Evolutionary conservation across 257 asterid species (phyloP), one percentile per base, ranked within the genome.

Genomic region (Prunella vulgaris): DNA sequence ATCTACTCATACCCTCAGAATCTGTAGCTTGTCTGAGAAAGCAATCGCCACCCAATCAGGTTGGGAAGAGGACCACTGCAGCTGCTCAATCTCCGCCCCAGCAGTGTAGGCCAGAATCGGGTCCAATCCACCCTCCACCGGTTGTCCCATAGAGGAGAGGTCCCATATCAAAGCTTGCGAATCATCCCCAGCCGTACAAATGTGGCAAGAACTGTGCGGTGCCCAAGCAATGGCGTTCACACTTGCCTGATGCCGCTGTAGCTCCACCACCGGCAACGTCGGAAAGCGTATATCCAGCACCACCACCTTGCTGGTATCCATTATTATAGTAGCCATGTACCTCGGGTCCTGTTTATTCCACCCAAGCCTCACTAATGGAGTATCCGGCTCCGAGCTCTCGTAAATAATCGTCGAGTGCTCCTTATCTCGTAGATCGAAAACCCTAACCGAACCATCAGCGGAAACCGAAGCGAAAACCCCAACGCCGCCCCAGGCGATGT

Each of bases 31-130:
- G 80, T 90, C 88, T 42, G 98, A 74, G 80, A 90, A 93, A 38
- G 98, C 98, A 80, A 93, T 87, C 12, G 97, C 97, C 6, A 90
- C 96, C 98, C 97, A 93, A 72, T 93, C 96, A 57, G 98, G 98
- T 80, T 90, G 97, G 4, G 96, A 90, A 1, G 97, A 88, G 5
- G 96, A 90, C 98, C 98, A 93, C 77, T 93, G 97, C 75, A 93
- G 86, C 90, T 93, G 98, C 84, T 93, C 98, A 60, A 93, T 87
- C 82, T 93, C 96, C 0, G 96, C 95, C 24, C 96, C 97, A 0
- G 96, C 95, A n/a, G 97, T 87, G 72, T 93, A 93, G 4, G 98
- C 97, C 70, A 93, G 75, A 61, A 93, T 93, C 15, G 97, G 98
- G 78, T 90, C 98, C 83, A 90, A 73, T 35, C 99, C 97, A 7